phyloP scores from a whole-genome alignment of 371 early-diverging fungal species.

The Spiromyces aspiralis region DNA sequence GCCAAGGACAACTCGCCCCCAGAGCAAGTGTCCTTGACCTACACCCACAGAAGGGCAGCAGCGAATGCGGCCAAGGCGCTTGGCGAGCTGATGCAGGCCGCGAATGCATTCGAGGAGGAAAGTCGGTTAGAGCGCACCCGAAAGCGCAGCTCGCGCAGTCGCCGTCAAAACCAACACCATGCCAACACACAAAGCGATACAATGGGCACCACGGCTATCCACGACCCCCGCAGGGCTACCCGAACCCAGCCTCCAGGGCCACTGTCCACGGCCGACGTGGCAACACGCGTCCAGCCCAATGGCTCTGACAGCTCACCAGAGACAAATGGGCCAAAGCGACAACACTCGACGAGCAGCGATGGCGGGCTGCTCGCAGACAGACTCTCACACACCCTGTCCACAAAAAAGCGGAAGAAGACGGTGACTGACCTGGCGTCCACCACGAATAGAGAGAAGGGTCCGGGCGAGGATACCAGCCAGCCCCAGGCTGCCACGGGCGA shows the following conservation, averaged over 20 bases:
- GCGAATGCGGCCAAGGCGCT: conserved; percentile 25
- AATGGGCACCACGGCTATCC: not conserved
- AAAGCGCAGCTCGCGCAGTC: conserved; percentile 5
- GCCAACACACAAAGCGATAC: not conserved
- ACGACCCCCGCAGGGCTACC: not conserved
- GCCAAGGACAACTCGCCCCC: not conserved
- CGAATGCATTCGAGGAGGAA: conserved; percentile 35
- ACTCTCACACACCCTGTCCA: not conserved
- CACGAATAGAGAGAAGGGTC: too few species aligned
- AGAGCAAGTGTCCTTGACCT: too few species aligned
- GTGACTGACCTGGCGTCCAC: not conserved
- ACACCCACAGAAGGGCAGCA: conserved; percentile 28
- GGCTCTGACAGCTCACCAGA: not conserved
- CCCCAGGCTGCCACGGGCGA: too few species aligned
- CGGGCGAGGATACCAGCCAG: not conserved
- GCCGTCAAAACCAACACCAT: conserved; percentile 3
- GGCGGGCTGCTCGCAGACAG: too few species aligned
- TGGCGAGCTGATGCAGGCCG: conserved; percentile 32
- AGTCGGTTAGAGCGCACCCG: conserved; percentile 20
- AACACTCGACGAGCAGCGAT: too few species aligned
- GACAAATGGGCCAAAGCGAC: too few species aligned
- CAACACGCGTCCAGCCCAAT: not conserved
- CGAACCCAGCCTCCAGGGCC: too few species aligned
- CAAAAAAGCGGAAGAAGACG: not conserved
- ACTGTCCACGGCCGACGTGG: not conserved